Conservation (phyloP, 176 grass and related monocot species). For the Rhynchospora pubera region DNA sequence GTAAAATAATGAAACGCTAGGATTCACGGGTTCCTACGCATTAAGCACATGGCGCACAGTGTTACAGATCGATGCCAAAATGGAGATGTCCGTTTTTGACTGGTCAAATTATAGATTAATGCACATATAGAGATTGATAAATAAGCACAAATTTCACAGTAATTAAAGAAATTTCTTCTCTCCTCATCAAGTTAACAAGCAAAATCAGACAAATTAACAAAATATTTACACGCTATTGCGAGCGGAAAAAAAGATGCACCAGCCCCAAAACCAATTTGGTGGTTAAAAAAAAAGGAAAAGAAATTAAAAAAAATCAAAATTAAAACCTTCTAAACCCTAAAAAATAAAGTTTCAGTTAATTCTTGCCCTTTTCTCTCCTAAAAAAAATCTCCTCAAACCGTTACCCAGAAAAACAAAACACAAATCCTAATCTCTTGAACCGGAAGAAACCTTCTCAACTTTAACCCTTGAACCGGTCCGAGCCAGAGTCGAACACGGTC, state of each 20-base stretch:
- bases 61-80: conserved; percentile 16
- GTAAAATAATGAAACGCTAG: conserved; percentile 24
- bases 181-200: conserved; percentile 30
- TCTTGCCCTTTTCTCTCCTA: conserved; percentile 24
- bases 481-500: conserved; percentile 26
- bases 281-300: conserved; percentile 28
- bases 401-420: neutral
- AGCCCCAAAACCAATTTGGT: neutral
- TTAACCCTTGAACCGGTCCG: conserved; percentile 32
- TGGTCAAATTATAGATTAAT: neutral
- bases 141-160: neutral
- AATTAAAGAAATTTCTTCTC: conserved; percentile 32
- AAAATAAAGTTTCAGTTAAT: conserved; percentile 37
- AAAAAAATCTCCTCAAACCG: conserved; percentile 28
- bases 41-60: conserved; percentile 18
- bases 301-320: conserved; percentile 28
- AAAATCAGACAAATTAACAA: conserved; percentile 13
- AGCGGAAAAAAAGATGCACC: conserved; percentile 25
- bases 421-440: conserved; percentile 20
- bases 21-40: conserved; percentile 39
- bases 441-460: conserved; percentile 30
- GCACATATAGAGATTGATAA: neutral
- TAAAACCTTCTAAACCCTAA: conserved; percentile 15
- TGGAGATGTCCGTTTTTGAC: neutral
- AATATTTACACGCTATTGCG: conserved; percentile 18